These are phyloP conservation scores for Xerocomus amazonicus DNA, from an alignment of 1,284 basidiomycete species.

Conservation along the genomic window DNA sequence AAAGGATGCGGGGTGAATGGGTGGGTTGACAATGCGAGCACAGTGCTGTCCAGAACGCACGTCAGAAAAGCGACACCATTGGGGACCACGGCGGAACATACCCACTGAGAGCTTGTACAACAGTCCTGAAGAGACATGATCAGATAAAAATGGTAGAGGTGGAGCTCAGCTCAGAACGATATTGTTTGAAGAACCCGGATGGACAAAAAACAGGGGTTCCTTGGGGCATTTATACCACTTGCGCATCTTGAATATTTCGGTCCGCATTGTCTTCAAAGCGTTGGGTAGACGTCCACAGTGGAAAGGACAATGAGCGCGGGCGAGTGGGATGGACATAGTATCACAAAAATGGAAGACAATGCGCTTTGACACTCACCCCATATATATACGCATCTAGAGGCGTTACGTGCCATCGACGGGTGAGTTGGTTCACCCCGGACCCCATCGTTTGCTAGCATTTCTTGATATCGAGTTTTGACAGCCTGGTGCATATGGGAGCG, in stretches of 20 bases:
- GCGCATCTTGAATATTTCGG: no score
- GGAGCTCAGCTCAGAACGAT: constrained; percentile 5
- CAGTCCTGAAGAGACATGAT: neutral
- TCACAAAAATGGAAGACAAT: constrained; percentile 15
- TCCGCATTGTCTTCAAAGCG: constrained; percentile 18
- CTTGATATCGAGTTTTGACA: no score
- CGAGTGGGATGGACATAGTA: neutral
- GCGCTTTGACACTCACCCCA: constrained; percentile 4
- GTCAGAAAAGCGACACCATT: neutral
- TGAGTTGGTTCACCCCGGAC: no score
- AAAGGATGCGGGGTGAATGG: no score
- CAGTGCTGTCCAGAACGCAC: no score
- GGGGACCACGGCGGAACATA: neutral
- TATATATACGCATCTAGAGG: no score
- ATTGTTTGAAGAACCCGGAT: neutral
- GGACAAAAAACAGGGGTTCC: neutral
- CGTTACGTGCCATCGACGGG: no score
- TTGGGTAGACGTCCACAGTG: neutral
- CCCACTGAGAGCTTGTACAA: neutral
- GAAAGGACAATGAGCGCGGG: neutral
- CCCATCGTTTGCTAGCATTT: no score
- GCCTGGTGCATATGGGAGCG: no score
- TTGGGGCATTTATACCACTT: constrained; percentile 17
- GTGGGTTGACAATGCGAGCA: no score
- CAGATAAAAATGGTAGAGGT: neutral